Conservation (phyloP, 2,329 filamentous ascomycete species). For the Fusarium domesticum region DNA sequence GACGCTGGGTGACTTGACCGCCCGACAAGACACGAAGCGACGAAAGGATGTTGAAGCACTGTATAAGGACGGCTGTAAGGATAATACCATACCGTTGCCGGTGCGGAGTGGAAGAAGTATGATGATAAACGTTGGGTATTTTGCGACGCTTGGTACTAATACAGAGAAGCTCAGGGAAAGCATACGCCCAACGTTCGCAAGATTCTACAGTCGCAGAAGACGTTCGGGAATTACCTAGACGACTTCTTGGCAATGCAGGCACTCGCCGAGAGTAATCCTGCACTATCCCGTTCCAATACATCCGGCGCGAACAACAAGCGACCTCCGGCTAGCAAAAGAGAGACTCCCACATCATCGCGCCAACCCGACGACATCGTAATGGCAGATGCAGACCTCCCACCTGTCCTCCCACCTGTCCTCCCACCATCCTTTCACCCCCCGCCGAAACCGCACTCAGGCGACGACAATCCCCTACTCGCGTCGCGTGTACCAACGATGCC, state of each 20-base stretch:
- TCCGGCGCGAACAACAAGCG: conserved; percentile 32
- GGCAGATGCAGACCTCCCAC: conserved; percentile 26
- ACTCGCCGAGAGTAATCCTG: conserved; percentile 39
- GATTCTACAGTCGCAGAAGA: conserved; percentile 77
- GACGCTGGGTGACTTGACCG: conserved; percentile 64
- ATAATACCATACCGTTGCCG: conserved; percentile 68
- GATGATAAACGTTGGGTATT: conserved; percentile 8
- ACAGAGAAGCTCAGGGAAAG: conserved; percentile 45
- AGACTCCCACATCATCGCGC: conserved; percentile 23
- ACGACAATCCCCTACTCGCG: conserved; percentile 56
- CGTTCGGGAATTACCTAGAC: conserved; percentile 77
- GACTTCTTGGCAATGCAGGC: conserved; percentile 68
- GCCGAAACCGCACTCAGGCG: conserved; percentile 44
- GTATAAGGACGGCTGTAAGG: conserved; percentile 73
- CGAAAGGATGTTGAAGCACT: conserved; percentile 79
- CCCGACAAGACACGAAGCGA: conserved; percentile 79
- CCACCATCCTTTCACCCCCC: conserved; percentile 33
- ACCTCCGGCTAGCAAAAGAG: conserved; percentile 26
- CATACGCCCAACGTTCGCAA: conserved; percentile 69
- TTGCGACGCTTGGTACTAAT: conserved; percentile 7
- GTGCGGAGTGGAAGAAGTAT: conserved; percentile 47
- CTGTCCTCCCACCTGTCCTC: conserved; percentile 36
- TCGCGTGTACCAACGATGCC: conserved; percentile 58
- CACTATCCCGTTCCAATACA: conserved; percentile 32
- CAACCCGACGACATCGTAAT: conserved; percentile 27